A percentile compares a stretch with the other conserved stretches of the same genome.
phyloP scores from a whole-genome alignment of 2,329 filamentous ascomycete genomes.

The Geosmithia morbida region DNA sequence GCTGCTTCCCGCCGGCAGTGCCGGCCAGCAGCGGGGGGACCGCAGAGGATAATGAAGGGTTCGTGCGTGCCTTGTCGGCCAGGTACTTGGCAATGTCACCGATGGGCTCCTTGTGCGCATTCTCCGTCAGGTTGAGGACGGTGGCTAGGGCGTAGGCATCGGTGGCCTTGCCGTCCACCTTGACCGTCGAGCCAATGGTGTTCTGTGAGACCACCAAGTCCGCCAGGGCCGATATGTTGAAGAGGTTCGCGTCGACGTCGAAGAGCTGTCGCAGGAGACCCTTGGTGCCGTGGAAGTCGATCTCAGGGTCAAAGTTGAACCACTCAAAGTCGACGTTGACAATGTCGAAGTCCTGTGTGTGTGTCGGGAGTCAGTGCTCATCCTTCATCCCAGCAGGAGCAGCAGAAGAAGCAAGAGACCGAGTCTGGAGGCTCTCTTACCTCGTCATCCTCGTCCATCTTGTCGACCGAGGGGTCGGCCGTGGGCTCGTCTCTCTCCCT shows the following conservation, averaged over 20 bases:
- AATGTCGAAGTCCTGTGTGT: slow-evolving; percentile 64
- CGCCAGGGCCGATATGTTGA: slow-evolving; percentile 75
- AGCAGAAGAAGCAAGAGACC: background rate
- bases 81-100: slow-evolving; percentile 62
- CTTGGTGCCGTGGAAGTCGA: slow-evolving; percentile 94
- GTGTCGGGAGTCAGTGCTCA: background rate
- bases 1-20: slow-evolving; percentile 21
- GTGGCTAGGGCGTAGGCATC: slow-evolving; percentile 91
- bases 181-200: slow-evolving; percentile 83
- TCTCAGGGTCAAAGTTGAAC: slow-evolving; percentile 82
- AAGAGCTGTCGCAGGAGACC: slow-evolving; percentile 81
- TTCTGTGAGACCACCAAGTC: slow-evolving; percentile 81
- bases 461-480: slow-evolving; percentile 26
- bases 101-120: slow-evolving; percentile 61
- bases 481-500: slow-evolving; percentile 26
- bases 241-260: slow-evolving; percentile 71
- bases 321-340: slow-evolving; percentile 97
- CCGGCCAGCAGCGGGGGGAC: slow-evolving; percentile 39
- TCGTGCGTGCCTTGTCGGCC: slow-evolving; percentile 32
- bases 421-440: slow-evolving; percentile 16
- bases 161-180: slow-evolving; percentile 86
- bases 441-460: slow-evolving; percentile 38
- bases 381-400: background rate
- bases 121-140: slow-evolving; percentile 67
- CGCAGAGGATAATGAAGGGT: slow-evolving; percentile 31